Evolutionary conservation across 106 monocot species (phyloP).

Genomic region (Phalaenopsis aphrodite): DNA sequence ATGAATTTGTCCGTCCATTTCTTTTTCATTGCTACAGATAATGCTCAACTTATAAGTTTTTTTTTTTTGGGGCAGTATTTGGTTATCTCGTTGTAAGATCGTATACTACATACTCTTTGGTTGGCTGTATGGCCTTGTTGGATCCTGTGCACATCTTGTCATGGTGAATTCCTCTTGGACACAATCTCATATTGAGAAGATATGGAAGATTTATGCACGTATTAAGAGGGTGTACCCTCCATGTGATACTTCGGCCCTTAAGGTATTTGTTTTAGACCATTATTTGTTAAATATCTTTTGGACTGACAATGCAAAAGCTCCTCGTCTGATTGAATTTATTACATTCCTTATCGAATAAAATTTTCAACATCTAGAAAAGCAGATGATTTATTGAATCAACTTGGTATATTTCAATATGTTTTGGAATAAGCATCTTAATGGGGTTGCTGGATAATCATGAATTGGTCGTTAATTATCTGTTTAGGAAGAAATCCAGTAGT

Average conservation of each 20-base stretch:
- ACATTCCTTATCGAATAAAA: background rate
- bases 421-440: background rate
- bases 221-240: slow-evolving; percentile 84
- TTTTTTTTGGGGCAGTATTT: slow-evolving; percentile 47
- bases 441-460: background rate
- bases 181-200: slow-evolving; percentile 65
- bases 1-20: background rate
- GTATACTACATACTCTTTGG: slow-evolving; percentile 79
- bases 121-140: slow-evolving; percentile 80
- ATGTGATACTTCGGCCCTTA: slow-evolving; percentile 95
- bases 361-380: background rate
- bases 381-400: background rate
- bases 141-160: slow-evolving; percentile 78
- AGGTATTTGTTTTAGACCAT: slow-evolving; percentile 31
- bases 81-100: slow-evolving; percentile 81
- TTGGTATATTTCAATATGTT: slow-evolving; percentile 1
- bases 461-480: background rate
- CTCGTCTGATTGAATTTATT: background rate
- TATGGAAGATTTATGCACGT: slow-evolving; percentile 81
- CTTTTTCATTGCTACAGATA: slow-evolving; percentile 14
- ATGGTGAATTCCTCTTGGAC: slow-evolving; percentile 99
- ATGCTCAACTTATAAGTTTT: slow-evolving; percentile 17
- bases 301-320: background rate
- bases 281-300: background rate
- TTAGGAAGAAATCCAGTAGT: background rate